phyloP scores from a whole-genome alignment of 148 eudicot genomes.

The Fagopyrum esculentum region DNA sequence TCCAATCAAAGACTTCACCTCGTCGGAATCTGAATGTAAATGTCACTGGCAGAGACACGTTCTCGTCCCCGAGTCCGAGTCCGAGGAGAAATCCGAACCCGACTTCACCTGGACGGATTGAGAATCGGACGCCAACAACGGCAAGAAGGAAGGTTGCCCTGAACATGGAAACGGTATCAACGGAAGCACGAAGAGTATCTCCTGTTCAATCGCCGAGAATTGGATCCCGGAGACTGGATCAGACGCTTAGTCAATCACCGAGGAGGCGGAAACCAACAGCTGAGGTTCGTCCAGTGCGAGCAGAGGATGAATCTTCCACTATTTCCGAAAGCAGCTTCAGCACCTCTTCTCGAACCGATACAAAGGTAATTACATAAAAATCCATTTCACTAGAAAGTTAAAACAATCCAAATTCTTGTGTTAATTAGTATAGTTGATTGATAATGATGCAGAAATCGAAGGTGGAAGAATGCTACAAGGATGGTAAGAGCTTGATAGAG shows the following conservation, averaged over 20 bases:
- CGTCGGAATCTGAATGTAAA: conserved; percentile 21
- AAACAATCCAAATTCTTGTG: background rate
- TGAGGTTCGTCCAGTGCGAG: conserved; percentile 16
- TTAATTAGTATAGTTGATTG: background rate
- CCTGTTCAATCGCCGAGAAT: conserved; percentile 50
- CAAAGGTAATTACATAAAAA: conserved; percentile 38
- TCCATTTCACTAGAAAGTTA: background rate
- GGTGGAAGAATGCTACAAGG: conserved; percentile 43
- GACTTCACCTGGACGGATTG: conserved; percentile 35
- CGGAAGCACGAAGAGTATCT: conserved; percentile 26
- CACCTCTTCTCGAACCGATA: conserved; percentile 61
- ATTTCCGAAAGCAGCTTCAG: conserved; percentile 57
- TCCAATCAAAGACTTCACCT: conserved; percentile 16
- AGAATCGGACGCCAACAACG: conserved; percentile 32
- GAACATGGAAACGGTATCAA: conserved; percentile 31
- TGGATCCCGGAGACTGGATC: conserved; percentile 33
- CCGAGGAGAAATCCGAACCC: conserved; percentile 23
- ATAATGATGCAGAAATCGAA: conserved; percentile 42
- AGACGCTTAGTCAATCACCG: conserved; percentile 39
- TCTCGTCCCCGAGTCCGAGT: conserved; percentile 32
- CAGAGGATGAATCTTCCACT: conserved; percentile 66
- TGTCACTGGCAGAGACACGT: conserved; percentile 21
- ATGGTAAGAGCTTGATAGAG: conserved; percentile 56
- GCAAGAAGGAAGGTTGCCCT: conserved; percentile 29
- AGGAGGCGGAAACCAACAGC: conserved; percentile 33